These are phyloP conservation scores for Taphrina deformans DNA, from an alignment of 1,139 yeast species.

Conservation along the genomic window DNA sequence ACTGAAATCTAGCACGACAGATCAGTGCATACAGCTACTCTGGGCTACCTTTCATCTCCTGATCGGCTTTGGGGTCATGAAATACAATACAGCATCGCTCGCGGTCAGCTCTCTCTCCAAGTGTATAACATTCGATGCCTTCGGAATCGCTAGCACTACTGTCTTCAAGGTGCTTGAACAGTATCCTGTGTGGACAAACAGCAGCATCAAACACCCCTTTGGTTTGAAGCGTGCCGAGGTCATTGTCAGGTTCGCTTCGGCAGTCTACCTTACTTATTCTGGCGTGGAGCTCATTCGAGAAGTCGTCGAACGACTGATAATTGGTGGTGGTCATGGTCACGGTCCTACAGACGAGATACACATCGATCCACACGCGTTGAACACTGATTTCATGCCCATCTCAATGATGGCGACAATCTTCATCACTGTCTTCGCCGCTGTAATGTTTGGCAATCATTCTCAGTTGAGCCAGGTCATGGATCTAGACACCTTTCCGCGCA, in stretches of 20 bases:
- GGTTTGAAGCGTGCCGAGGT: constrained; percentile 89
- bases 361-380: constrained; percentile 25
- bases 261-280: constrained; percentile 67
- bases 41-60: constrained; percentile 71
- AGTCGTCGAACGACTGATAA: constrained; percentile 16
- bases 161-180: constrained; percentile 78
- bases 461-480: constrained; percentile 12
- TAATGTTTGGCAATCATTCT: constrained; percentile 13
- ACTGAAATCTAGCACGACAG: neutral
- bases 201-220: constrained; percentile 85
- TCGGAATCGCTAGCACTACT: constrained; percentile 71
- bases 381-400: constrained; percentile 16
- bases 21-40: constrained; percentile 57
- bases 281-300: constrained; percentile 28
- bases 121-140: constrained; percentile 78
- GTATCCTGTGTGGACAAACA: constrained; percentile 85
- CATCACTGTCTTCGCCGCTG: constrained; percentile 15
- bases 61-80: constrained; percentile 58
- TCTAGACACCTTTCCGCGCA: constrained; percentile 7
- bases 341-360: constrained; percentile 27
- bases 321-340: constrained; percentile 32
- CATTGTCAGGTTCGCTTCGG: constrained; percentile 79
- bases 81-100: constrained; percentile 56
- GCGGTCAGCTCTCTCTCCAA: constrained; percentile 82
- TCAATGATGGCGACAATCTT: constrained; percentile 9